Conservation (phyloP, 805 yeast genomes). For the Yarrowia hollandica region DNA sequence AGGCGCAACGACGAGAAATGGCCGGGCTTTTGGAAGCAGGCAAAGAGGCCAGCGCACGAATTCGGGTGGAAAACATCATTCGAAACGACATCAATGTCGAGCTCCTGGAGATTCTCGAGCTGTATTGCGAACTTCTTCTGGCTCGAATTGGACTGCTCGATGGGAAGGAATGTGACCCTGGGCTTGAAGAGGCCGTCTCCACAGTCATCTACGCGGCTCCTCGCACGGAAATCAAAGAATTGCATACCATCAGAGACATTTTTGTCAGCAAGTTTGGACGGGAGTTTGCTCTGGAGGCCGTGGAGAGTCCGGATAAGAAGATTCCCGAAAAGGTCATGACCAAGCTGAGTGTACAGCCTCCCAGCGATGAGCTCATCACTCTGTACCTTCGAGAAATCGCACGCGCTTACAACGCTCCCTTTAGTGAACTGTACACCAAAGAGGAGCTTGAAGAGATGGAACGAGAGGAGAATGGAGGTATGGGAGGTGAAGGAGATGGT, state of each 20-base stretch:
- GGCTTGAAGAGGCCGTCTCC: conserved; percentile 73
- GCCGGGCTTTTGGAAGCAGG: conserved; percentile 70
- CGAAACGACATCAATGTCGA: conserved; percentile 80
- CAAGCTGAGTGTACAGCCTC: conserved; percentile 67
- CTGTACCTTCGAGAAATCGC: conserved; percentile 80
- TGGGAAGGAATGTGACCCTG: conserved; percentile 51
- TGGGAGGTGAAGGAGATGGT: too few species aligned
- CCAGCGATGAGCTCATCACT: conserved; percentile 61
- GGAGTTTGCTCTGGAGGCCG: conserved; percentile 60
- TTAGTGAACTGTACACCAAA: conserved; percentile 51
- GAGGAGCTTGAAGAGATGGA: conserved; percentile 38
- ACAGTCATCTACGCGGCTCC: conserved; percentile 68
- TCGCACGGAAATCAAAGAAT: conserved; percentile 74
- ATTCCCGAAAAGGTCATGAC: conserved; percentile 69
- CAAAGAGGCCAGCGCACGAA: conserved; percentile 78
- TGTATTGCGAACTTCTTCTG: conserved; percentile 75
- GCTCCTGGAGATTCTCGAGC: conserved; percentile 71
- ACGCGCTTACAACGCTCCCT: conserved; percentile 72
- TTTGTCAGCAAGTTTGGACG: conserved; percentile 63
- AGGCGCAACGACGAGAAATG: conserved; percentile 67
- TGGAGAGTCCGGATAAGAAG: conserved; percentile 51
- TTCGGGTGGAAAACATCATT: conserved; percentile 79
- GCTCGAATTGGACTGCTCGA: conserved; percentile 70
- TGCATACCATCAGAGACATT: conserved; percentile 59
- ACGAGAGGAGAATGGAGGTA: conserved; percentile 39